These are phyloP conservation scores for Lachancea sp. DNA, from an alignment of 805 yeast genomes.

Conservation along the genomic window DNA sequence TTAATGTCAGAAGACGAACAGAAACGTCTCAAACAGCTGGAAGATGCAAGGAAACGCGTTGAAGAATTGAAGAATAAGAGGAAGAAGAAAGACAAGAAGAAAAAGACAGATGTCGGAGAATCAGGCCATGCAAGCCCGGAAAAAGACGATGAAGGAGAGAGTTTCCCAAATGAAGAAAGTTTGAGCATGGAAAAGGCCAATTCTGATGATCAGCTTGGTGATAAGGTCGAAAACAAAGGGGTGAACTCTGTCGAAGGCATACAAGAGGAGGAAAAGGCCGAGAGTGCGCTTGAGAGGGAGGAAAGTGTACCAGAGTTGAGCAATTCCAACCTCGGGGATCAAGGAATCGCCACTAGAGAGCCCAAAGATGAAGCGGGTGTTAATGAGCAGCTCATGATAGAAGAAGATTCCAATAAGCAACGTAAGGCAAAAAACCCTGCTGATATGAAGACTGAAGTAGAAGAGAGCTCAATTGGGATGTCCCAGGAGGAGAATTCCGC, in stretches of 20 bases:
- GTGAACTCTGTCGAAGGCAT: too few relatives aligned
- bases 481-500: background rate
- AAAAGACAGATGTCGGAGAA: constrained; percentile 20
- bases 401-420: too few relatives aligned
- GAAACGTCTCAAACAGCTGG: constrained; percentile 54
- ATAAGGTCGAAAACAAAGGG: too few relatives aligned
- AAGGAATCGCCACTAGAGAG: too few relatives aligned
- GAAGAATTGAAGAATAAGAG: constrained; percentile 62
- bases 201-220: too few relatives aligned
- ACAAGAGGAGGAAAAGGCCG: too few relatives aligned
- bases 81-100: constrained; percentile 42
- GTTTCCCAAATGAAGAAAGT: background rate
- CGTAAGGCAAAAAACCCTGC: too few relatives aligned
- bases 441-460: background rate
- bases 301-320: too few relatives aligned
- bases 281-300: too few relatives aligned
- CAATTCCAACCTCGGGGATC: too few relatives aligned
- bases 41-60: constrained; percentile 65
- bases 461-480: background rate
- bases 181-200: background rate
- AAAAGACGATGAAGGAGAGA: constrained; percentile 10
- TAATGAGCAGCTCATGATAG: too few relatives aligned
- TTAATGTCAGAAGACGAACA: constrained; percentile 32
- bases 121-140: constrained; percentile 11
- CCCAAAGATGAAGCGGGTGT: too few relatives aligned